Conservation (phyloP, 2,329 filamentous ascomycete species). For the Alternaria hordeiaustralica region DNA sequence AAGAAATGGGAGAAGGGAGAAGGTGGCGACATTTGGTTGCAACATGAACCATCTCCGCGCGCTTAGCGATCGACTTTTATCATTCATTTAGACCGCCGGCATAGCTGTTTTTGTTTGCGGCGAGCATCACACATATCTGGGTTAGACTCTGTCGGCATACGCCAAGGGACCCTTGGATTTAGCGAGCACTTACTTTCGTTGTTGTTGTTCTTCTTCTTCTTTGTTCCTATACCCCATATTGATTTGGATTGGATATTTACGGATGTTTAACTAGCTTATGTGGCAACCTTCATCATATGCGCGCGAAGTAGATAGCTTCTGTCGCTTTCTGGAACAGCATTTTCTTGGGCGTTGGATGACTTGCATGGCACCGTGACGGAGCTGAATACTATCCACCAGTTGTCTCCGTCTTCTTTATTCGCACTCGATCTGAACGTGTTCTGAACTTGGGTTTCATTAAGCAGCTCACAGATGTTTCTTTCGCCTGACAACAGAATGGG, state of each 20-base stretch:
- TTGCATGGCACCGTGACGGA: not conserved
- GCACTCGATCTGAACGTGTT: not conserved
- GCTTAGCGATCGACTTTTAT: slow-evolving; percentile 1
- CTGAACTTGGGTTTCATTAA: not conserved
- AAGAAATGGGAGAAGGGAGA: slow-evolving; percentile 82
- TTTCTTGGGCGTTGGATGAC: not conserved
- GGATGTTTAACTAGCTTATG: not conserved
- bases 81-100: not conserved
- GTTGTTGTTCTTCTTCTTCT: slow-evolving; percentile 2
- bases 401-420: not conserved
- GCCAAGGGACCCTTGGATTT: slow-evolving; percentile 1
- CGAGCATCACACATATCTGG: not conserved
- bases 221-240: slow-evolving; percentile 13
- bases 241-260: slow-evolving; percentile 9
- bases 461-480: not conserved
- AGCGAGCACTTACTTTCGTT: slow-evolving; percentile 3
- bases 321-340: not conserved
- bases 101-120: not conserved
- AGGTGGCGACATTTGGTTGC: slow-evolving; percentile 90
- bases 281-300: not conserved
- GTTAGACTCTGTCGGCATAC: slow-evolving; percentile 7
- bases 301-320: not conserved
- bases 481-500: not conserved
- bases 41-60: slow-evolving; percentile 5
- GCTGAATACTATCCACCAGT: not conserved